Conservation (phyloP, 2,329 filamentous ascomycete genomes). For the Cordyceps javanica region DNA sequence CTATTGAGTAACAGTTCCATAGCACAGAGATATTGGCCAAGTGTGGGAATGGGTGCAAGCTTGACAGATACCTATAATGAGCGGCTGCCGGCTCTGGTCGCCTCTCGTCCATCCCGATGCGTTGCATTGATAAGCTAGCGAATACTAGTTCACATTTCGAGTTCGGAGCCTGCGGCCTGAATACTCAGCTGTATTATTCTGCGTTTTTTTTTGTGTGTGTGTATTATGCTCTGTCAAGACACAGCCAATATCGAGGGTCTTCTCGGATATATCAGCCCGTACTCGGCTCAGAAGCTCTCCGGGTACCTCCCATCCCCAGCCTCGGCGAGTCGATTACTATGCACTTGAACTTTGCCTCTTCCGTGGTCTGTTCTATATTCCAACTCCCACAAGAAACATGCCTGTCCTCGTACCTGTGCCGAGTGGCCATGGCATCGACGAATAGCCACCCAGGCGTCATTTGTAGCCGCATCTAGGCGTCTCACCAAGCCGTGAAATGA, state of each 20-base stretch:
- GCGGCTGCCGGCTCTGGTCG: too few species aligned
- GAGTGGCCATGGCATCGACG: too few species aligned
- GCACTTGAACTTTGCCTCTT: neutral
- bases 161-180: neutral
- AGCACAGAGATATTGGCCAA: too few species aligned
- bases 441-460: neutral
- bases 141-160: neutral
- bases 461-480: neutral
- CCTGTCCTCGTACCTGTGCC: too few species aligned
- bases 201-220: neutral
- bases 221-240: neutral
- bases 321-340: neutral
- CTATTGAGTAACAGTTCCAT: neutral
- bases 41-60: too few species aligned
- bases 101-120: neutral
- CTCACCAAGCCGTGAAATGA: neutral
- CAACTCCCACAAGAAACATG: neutral
- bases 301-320: neutral
- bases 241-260: neutral
- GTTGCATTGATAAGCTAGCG: neutral
- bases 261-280: neutral
- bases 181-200: neutral
- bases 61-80: too few species aligned
- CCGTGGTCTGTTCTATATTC: neutral
- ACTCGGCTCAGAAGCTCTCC: neutral